Percentiles rank a stretch among this genome's conserved stretches.
These are phyloP conservation scores for Mrakia gelida DNA, from an alignment of 768 basidiomycete species.

Conservation along the genomic window DNA sequence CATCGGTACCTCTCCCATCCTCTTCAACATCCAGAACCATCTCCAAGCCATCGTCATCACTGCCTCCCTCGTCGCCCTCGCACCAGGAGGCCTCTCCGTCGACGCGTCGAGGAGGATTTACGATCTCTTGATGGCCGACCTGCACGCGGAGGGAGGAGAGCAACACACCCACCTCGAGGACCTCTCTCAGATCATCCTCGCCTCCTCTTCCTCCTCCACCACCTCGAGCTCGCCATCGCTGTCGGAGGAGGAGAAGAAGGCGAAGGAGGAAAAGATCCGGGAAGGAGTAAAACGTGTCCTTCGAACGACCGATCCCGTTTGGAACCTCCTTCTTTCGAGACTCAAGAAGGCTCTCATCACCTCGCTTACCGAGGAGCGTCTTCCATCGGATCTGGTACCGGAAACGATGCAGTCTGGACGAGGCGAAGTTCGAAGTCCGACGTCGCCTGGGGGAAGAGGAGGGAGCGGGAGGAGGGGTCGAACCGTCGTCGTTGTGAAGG, in stretches of 20 bases:
- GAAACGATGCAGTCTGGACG: background rate
- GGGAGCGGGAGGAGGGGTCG: background rate
- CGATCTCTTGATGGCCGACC: conserved; percentile 1
- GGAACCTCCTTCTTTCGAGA: conserved; percentile 5
- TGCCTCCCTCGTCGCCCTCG: background rate
- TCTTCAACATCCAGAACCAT: conserved; percentile 22
- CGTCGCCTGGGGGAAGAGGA: background rate
- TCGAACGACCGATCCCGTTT: conserved; percentile 16
- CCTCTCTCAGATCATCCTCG: background rate
- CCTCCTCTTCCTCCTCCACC: background rate
- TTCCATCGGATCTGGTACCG: background rate
- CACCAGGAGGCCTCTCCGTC: background rate
- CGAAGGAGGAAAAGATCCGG: background rate
- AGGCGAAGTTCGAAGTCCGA: background rate
- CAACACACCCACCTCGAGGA: conserved; percentile 15
- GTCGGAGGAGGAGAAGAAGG: background rate
- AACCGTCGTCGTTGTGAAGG: conserved; percentile 4
- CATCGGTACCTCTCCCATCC: background rate
- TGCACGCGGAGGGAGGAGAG: background rate
- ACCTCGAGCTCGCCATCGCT: background rate
- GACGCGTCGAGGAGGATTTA: background rate
- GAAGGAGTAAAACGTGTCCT: conserved; percentile 2
- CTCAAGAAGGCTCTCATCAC: background rate
- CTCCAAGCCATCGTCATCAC: conserved; percentile 24
- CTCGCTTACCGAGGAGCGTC: background rate